A percentile compares a stretch with the other conserved stretches of the same genome.
Conservation (phyloP, 768 basidiomycete species). For the Termitomyces sp. region DNA sequence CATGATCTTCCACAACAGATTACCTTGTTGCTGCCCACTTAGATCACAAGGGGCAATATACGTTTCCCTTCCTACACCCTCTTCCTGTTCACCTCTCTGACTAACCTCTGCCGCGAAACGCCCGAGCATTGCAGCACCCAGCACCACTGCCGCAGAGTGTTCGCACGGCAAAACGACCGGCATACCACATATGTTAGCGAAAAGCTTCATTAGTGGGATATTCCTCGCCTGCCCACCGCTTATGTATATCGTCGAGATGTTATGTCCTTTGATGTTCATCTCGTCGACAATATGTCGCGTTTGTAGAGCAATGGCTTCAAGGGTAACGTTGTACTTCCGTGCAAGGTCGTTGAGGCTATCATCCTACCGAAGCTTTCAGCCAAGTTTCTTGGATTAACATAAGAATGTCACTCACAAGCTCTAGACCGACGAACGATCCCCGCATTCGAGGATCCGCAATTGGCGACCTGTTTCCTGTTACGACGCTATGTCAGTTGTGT, state of each 20-base stretch:
- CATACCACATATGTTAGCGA: constrained; percentile 80
- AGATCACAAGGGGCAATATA: constrained; percentile 15
- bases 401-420: constrained; percentile 43
- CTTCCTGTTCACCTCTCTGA: constrained; percentile 12
- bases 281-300: constrained; percentile 90
- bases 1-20: constrained; percentile 89
- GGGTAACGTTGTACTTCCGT: constrained; percentile 82
- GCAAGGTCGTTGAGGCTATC: constrained; percentile 75
- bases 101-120: constrained; percentile 69
- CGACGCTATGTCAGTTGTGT: background rate
- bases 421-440: constrained; percentile 84
- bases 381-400: background rate
- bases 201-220: constrained; percentile 76
- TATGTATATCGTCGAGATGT: constrained; percentile 82
- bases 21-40: constrained; percentile 43
- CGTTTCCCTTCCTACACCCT: constrained; percentile 17
- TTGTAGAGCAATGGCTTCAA: constrained; percentile 92
- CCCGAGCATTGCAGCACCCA: constrained; percentile 92
- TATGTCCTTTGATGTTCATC: constrained; percentile 82
- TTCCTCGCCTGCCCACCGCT: constrained; percentile 94
- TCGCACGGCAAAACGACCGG: constrained; percentile 79
- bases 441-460: constrained; percentile 95
- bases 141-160: constrained; percentile 76
- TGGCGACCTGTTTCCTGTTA: constrained; percentile 88
- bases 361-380: constrained; percentile 37